A percentile compares a stretch with the other conserved stretches of the same genome.
These are phyloP conservation scores for Hypoxylon lenormandii DNA, from an alignment of 495 filamentous ascomycete species.

Conservation along the genomic window DNA sequence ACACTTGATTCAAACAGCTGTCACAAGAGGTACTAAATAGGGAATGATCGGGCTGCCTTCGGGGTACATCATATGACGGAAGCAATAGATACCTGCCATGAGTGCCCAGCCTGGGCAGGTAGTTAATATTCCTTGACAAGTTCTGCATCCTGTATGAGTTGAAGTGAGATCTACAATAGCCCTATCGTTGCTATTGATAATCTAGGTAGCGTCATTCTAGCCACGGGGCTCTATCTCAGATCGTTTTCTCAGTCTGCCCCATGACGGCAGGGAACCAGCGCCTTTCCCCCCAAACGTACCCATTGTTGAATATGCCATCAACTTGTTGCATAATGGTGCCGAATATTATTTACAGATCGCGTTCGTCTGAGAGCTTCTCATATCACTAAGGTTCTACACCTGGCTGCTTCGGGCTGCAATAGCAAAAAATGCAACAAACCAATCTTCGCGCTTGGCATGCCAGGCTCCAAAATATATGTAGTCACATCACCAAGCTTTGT, in stretches of 20 bases:
- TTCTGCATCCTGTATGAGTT: too few species aligned
- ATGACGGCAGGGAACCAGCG: background rate
- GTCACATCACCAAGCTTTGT: background rate
- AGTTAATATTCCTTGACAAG: too few species aligned
- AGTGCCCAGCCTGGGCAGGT: too few species aligned
- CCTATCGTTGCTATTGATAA: too few species aligned
- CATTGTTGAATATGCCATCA: background rate
- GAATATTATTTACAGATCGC: background rate
- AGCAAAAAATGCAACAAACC: background rate
- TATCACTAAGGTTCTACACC: background rate
- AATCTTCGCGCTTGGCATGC: conserved; percentile 1
- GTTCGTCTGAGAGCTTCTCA: background rate
- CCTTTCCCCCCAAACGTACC: background rate
- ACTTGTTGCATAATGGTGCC: background rate
- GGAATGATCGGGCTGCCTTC: too few species aligned
- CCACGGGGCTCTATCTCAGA: background rate
- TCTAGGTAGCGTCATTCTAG: too few species aligned
- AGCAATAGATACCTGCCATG: too few species aligned
- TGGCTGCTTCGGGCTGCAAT: background rate
- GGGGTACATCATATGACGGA: too few species aligned
- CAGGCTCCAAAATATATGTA: background rate
- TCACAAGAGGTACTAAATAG: too few species aligned
- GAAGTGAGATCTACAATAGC: too few species aligned
- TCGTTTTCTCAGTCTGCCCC: background rate
- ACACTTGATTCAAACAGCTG: too few species aligned